Percentiles rank a stretch among this genome's conserved stretches.
Conservation (phyloP, 176 grass and related monocot genomes). For the Oryza brachyantha region DNA sequence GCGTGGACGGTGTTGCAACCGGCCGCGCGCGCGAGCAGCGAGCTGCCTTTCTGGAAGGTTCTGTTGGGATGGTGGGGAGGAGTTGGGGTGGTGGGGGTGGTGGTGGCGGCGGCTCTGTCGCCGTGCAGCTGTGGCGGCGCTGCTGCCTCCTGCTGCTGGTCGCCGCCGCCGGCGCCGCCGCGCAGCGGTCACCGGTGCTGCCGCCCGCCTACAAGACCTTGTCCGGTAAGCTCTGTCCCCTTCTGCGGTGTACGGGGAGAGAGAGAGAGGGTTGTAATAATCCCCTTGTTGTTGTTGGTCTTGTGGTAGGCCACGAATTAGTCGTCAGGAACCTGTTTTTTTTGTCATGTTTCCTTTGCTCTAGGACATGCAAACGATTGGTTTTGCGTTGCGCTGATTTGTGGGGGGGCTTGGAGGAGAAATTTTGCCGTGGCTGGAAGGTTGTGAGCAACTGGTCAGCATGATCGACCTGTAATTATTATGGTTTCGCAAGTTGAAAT, state of each 20-base stretch:
- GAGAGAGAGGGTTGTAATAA: background rate
- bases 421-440: background rate
- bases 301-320: no score
- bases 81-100: background rate
- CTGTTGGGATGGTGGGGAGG: conserved; percentile 33
- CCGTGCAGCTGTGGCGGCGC: conserved; percentile 34
- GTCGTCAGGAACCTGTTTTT: background rate
- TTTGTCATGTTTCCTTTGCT: background rate
- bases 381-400: background rate
- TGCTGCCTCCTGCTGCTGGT: conserved; percentile 33
- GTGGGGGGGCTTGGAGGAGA: background rate
- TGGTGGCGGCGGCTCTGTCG: conserved; percentile 21
- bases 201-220: conserved; percentile 50
- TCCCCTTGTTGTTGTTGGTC: background rate
- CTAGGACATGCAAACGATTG: background rate
- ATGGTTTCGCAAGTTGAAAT: background rate
- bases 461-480: background rate
- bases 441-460: background rate
- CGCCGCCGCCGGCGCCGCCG: conserved; percentile 28
- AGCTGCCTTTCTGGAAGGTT: background rate
- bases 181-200: conserved; percentile 17
- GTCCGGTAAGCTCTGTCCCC: conserved; percentile 28
- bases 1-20: no score
- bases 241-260: background rate
- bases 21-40: no score